Conservation (phyloP, 805 yeast species). For the Kuraishia ogatae region DNA sequence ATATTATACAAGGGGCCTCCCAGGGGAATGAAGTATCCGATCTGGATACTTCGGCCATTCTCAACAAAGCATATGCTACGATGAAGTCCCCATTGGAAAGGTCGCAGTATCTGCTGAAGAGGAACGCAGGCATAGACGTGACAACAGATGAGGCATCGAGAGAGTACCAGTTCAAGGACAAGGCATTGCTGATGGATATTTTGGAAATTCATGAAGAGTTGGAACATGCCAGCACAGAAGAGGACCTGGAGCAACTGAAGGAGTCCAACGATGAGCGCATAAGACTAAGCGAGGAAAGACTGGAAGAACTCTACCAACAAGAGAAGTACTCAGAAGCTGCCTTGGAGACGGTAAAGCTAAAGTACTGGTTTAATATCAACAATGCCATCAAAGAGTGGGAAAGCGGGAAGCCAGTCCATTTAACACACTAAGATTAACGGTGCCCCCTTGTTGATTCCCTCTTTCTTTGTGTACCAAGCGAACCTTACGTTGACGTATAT, state of each 20-base stretch:
- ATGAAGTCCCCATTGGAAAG: slow-evolving; percentile 63
- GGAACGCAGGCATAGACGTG: slow-evolving; percentile 41
- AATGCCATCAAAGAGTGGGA: slow-evolving; percentile 74
- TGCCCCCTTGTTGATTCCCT: neutral
- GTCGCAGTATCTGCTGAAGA: slow-evolving; percentile 47
- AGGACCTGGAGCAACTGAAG: slow-evolving; percentile 46
- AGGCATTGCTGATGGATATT: slow-evolving; percentile 61
- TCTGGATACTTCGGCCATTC: slow-evolving; percentile 36
- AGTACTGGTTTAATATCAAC: slow-evolving; percentile 78
- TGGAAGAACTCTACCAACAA: slow-evolving; percentile 37
- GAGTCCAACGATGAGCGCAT: slow-evolving; percentile 53
- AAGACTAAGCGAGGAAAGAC: slow-evolving; percentile 27
- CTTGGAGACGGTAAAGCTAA: slow-evolving; percentile 58
- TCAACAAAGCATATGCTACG: slow-evolving; percentile 74
- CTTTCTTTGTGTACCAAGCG: too few species aligned
- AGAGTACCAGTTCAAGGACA: slow-evolving; percentile 26
- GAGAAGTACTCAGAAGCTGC: slow-evolving; percentile 54
- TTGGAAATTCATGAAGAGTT: slow-evolving; percentile 80
- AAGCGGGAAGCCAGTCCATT: slow-evolving; percentile 53
- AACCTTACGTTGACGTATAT: too few species aligned
- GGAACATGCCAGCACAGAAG: slow-evolving; percentile 52
- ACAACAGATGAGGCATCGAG: slow-evolving; percentile 48
- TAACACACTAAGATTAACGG: slow-evolving; percentile 48
- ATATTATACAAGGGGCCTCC: slow-evolving; percentile 31
- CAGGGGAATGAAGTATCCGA: slow-evolving; percentile 7